Evolutionary conservation across 2,329 filamentous ascomycete genomes (phyloP), one percentile per base, ranked within the genome.

Genomic region (Aureobasidium uvarum): DNA sequence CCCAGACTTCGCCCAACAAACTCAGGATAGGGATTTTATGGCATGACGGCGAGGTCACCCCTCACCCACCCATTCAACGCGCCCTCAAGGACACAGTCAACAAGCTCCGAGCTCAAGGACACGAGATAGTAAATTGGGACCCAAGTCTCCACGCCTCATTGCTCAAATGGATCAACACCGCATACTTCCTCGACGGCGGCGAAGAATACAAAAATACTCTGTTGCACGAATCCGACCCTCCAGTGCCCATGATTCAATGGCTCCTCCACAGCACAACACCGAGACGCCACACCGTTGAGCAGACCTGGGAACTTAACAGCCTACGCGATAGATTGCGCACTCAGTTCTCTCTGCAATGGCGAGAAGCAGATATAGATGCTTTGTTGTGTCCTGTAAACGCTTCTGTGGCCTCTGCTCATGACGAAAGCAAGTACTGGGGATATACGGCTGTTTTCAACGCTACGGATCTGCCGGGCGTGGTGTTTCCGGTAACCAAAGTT

Each of bases 11-110:
- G 18, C 46, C 45, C 1, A n/a, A 62, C 33, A 81, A 74, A 60
- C 72, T 89, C 23, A 83, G 78, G 43, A 78, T 91, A 60, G 88
- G 79, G 4, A 82, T 90, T 25, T 79, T 90, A 75, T 86, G 83
- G 83, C 79, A 87, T 73, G 89, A 91, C 71, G 84, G 82, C 11
- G 79, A 86, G 59, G 87, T 89, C 4, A 80, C 75, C 5, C 88
- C 88, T 0, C 89, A 89, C 59, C 87, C 89, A 3, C 89, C 88
- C 0, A 81, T 90, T 3, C 75, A 79, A 0, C 80, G 86, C 5
- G 87, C 85, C 0, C 72, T 90, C 10, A 73, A 78, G 55, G 80
- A 84, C 52, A 79, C 85, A 0, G 82, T 82, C 0, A 78, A 80
- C 14, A 82, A 83, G 71, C 68, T 89, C 66, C 76, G 70, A 16